Percentiles rank a stretch among this genome's conserved stretches.
These are phyloP conservation scores for Candida peoriensis DNA, from an alignment of 805 yeast genomes.

Conservation along the genomic window DNA sequence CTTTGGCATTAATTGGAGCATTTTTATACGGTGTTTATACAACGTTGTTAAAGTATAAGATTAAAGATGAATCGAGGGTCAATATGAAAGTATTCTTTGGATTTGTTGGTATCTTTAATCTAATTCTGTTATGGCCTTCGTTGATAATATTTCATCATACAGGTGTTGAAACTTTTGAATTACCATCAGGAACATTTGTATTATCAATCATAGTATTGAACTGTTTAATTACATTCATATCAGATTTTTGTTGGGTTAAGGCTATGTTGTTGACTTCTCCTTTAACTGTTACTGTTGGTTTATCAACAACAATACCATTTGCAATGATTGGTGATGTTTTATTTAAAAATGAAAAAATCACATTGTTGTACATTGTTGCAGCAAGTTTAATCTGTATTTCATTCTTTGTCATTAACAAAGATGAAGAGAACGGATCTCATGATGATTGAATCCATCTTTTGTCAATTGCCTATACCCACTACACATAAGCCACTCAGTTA, in stretches of 20 bases:
- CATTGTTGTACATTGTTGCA: conserved; percentile 66
- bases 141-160: conserved; percentile 56
- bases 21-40: conserved; percentile 89
- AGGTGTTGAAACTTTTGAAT: conserved; percentile 65
- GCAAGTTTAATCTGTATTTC: conserved; percentile 78
- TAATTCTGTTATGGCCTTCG: conserved; percentile 78
- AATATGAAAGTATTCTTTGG: conserved; percentile 91
- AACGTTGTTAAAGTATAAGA: conserved; percentile 68
- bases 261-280: conserved; percentile 94
- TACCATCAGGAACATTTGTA: conserved; percentile 55
- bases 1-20: conserved; percentile 80
- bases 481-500: not conserved
- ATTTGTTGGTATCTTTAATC: conserved; percentile 83
- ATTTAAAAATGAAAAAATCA: conserved; percentile 58
- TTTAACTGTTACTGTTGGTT: conserved; percentile 90
- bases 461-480: not conserved
- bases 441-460: conserved; percentile 8
- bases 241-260: conserved; percentile 94
- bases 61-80: conserved; percentile 67
- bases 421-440: conserved; percentile 58
- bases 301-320: conserved; percentile 88
- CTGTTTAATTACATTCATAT: conserved; percentile 72
- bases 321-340: conserved; percentile 90
- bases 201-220: conserved; percentile 54
- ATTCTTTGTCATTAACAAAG: conserved; percentile 76